Evolutionary conservation across 2,329 filamentous ascomycete genomes (phyloP).

Genomic region (Trichoderma harzianum): DNA sequence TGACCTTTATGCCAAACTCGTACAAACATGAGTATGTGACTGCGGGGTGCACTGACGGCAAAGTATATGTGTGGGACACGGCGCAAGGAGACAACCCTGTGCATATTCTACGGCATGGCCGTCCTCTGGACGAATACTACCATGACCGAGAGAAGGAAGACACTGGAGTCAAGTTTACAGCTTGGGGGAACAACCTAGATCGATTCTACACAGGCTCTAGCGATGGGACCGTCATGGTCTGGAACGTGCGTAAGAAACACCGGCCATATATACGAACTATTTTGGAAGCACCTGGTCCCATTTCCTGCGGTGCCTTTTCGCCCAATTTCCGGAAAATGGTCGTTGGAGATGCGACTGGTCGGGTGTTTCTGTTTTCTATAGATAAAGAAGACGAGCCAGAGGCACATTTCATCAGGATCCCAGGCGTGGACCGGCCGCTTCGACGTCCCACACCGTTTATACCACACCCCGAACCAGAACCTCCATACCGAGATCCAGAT

Average conservation of each 20-base stretch:
- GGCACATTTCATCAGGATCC: slow-evolving; percentile 36
- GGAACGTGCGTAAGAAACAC: slow-evolving; percentile 51
- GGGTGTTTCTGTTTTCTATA: slow-evolving; percentile 53
- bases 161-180: slow-evolving; percentile 60
- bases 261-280: slow-evolving; percentile 51
- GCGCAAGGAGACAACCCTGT: slow-evolving; percentile 52
- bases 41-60: slow-evolving; percentile 60
- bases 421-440: slow-evolving; percentile 34
- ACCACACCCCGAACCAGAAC: slow-evolving; percentile 48
- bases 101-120: slow-evolving; percentile 53
- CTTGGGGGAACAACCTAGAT: slow-evolving; percentile 56
- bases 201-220: slow-evolving; percentile 63
- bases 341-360: slow-evolving; percentile 60
- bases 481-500: slow-evolving; percentile 32
- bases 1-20: slow-evolving; percentile 57
- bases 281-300: slow-evolving; percentile 52
- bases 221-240: slow-evolving; percentile 60
- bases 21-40: slow-evolving; percentile 50
- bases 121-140: slow-evolving; percentile 38
- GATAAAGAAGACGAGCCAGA: slow-evolving; percentile 42
- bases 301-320: slow-evolving; percentile 58
- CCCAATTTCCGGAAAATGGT: slow-evolving; percentile 53
- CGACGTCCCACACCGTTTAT: slow-evolving; percentile 47
- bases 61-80: slow-evolving; percentile 62
- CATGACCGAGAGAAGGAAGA: slow-evolving; percentile 53